Evolutionary conservation across 495 filamentous ascomycete species (phyloP), one percentile per base, ranked within the genome.

Genomic region (Cudoniella acicularis): DNA sequence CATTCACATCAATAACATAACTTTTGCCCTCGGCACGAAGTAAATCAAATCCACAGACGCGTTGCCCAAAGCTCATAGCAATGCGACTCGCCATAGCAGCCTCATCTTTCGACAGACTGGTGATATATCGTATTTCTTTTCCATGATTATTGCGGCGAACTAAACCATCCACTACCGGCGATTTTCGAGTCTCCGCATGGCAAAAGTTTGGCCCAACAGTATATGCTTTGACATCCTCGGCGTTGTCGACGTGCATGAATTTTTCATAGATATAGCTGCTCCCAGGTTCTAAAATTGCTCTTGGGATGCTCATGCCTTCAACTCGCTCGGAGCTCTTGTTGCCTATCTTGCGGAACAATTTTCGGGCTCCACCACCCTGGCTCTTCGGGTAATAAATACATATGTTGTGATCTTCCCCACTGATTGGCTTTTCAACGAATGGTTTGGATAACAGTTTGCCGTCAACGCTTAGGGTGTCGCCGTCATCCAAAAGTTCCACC

Each of bases 1-100:
- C 94, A 71, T 99, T 99, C 59, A 99, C 95, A 68, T 99, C 94
- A 60, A 99, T 98, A 13, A 99, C 94, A 73, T 90, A 98, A 70
- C 93, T 98, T 72, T 87, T 91, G 16, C 90, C 89, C 43, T 64
- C 64, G 1, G 90, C 88, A 17, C 94, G 86, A 53, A 99, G 81
- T 65, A 99, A 81, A 69, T 99, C 94, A 68, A 99, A 99, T 2
- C 94, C 94, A 69, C 94, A 99, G 13, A 99, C 92, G 41, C 89
- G 76, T 71, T 99, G 94, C 6, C 92, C 95, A 72, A 99, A 99
- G 1, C 90, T 87, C 55, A 86, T 88, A 16, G 91, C 89, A 49
- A 99, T 99, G 63, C 88, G 92, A 26, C 85, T 83, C 1, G 94
- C 94, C 71, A 96, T 95, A 16, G 82, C 76, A 27, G 87, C 83